phyloP scores from a whole-genome alignment of 805 yeast genomes.

The Zygoascus biomembranicola region DNA sequence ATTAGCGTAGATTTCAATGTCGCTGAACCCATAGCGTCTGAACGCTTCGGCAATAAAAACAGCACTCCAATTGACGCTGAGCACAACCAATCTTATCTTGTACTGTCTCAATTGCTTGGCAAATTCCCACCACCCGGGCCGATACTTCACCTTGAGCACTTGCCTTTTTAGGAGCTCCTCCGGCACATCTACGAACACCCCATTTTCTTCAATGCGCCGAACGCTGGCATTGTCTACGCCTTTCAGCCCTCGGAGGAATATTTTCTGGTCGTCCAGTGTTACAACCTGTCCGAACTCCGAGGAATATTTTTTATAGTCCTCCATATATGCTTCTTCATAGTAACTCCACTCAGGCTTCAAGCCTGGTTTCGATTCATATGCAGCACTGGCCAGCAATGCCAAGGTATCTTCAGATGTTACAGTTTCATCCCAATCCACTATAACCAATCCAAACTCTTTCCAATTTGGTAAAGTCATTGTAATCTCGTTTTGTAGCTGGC shows the following conservation, averaged over 20 bases:
- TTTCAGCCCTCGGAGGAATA: constrained; percentile 39
- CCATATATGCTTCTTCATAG: constrained; percentile 37
- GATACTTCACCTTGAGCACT: constrained; percentile 32
- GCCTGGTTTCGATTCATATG: constrained; percentile 34
- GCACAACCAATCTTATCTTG: constrained; percentile 34
- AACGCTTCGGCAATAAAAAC: constrained; percentile 34
- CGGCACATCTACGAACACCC: constrained; percentile 38
- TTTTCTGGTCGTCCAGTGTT: constrained; percentile 35
- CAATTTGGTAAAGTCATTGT: not conserved
- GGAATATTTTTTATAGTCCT: constrained; percentile 30
- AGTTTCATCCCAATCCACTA: constrained; percentile 64
- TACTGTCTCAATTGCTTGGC: constrained; percentile 17
- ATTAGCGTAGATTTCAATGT: constrained; percentile 37
- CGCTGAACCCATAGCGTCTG: constrained; percentile 18
- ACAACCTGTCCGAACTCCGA: constrained; percentile 26
- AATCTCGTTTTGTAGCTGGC: too few species aligned
- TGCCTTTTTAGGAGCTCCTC: constrained; percentile 27
- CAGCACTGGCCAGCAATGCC: constrained; percentile 40
- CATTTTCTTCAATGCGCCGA: constrained; percentile 30
- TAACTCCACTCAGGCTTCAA: constrained; percentile 34
- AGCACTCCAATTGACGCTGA: constrained; percentile 60
- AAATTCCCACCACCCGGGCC: constrained; percentile 35
- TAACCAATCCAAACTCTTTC: constrained; percentile 22
- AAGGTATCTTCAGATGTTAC: constrained; percentile 50
- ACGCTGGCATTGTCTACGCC: constrained; percentile 44